Evolutionary conservation across 495 filamentous ascomycete species (phyloP).

Genomic region (Glutinoglossum americanum): DNA sequence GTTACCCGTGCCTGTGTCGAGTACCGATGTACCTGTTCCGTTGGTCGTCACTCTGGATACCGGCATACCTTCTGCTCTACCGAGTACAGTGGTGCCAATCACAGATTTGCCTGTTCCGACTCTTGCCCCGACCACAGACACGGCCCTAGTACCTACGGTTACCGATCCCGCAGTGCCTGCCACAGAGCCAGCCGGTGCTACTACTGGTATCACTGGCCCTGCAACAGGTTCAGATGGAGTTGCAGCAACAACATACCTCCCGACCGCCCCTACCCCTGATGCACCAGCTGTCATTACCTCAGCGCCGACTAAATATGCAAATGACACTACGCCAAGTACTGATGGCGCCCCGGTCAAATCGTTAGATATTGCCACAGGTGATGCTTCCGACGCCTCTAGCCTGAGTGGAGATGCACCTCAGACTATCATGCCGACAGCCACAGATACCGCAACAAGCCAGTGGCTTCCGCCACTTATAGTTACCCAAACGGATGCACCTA

Average conservation of each 20-base stretch:
- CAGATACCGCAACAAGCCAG: constrained; percentile 5
- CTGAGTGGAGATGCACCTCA: not conserved
- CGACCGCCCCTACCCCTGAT: not conserved
- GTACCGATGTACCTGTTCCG: too few relatives aligned
- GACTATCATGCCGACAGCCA: constrained; percentile 14
- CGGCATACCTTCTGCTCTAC: too few relatives aligned
- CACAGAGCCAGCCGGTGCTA: not conserved
- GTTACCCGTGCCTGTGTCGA: not conserved
- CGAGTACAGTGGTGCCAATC: too few relatives aligned
- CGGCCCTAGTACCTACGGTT: not conserved
- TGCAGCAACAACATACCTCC: not conserved
- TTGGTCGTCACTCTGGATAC: too few relatives aligned
- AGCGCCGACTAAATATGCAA: not conserved
- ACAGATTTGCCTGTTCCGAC: not conserved
- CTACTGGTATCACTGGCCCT: not conserved
- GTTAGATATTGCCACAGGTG: not conserved
- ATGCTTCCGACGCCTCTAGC: not conserved
- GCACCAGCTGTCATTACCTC: not conserved
- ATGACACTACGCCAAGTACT: not conserved
- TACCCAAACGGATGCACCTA: constrained; percentile 8
- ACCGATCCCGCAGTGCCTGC: not conserved
- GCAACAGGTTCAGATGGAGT: not conserved
- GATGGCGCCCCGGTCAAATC: not conserved
- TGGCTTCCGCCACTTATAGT: constrained; percentile 13
- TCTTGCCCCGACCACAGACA: too few relatives aligned